Conservation (phyloP, 2,329 filamentous ascomycete genomes). For the Thielaviopsis populi region DNA sequence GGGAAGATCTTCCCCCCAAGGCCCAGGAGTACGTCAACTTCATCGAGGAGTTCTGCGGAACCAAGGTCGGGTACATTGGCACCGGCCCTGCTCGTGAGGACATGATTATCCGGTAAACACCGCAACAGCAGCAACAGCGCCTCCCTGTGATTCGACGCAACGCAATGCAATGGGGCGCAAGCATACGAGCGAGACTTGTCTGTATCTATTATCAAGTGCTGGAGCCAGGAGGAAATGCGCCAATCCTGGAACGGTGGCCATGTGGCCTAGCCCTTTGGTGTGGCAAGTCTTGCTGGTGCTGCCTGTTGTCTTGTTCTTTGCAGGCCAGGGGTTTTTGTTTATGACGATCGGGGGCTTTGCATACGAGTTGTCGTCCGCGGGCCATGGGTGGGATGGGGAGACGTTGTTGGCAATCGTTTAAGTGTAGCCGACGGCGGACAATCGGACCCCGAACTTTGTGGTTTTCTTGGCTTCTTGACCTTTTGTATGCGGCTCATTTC, state of each 20-base stretch:
- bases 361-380: background rate
- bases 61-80: constrained; percentile 44
- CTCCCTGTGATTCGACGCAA: background rate
- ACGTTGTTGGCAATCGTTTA: background rate
- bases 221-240: constrained; percentile 16
- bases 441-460: background rate
- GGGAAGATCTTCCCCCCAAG: constrained; percentile 46
- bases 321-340: too few relatives aligned
- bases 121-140: background rate
- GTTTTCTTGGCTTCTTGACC: background rate
- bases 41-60: constrained; percentile 50
- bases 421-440: background rate
- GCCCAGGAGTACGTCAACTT: constrained; percentile 51
- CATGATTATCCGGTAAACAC: constrained; percentile 35
- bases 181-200: background rate
- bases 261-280: constrained; percentile 7
- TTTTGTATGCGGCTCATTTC: background rate
- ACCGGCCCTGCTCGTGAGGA: constrained; percentile 50
- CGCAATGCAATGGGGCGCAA: background rate
- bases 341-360: background rate
- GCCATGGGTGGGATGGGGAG: background rate
- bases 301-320: background rate
- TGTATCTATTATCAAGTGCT: background rate
- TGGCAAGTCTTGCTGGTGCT: background rate
- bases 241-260: constrained; percentile 17